Percentiles rank a stretch among this genome's conserved stretches.
phyloP scores from a whole-genome alignment of 2,329 filamentous ascomycete species.

The Graphilbum fragrans region DNA sequence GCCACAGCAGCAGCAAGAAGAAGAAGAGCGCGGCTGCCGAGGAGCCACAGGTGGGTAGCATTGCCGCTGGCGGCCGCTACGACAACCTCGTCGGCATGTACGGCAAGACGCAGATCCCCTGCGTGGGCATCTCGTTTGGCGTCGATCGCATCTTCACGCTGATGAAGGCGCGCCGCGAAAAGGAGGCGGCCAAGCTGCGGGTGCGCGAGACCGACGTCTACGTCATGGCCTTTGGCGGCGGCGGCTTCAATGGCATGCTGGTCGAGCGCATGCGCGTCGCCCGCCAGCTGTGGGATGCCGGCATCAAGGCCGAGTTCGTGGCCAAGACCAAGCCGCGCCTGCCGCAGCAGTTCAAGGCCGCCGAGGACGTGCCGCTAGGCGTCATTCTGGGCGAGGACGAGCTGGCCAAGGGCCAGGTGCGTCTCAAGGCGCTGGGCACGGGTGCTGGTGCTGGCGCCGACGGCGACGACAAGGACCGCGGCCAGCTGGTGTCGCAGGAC shows the following conservation, averaged over 20 bases:
- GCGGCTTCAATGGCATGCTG: slow-evolving; percentile 55
- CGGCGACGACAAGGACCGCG: slow-evolving; percentile 76
- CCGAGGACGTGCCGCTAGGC: slow-evolving; percentile 76
- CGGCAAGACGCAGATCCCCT: slow-evolving; percentile 76
- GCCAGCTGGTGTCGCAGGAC: slow-evolving; percentile 56
- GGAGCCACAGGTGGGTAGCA: slow-evolving; percentile 60
- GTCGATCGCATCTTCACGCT: slow-evolving; percentile 94
- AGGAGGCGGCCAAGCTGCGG: slow-evolving; percentile 31
- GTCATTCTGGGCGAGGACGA: slow-evolving; percentile 90
- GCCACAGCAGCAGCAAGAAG: slow-evolving; percentile 13
- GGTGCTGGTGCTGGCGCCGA: slow-evolving; percentile 12
- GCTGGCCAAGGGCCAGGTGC: slow-evolving; percentile 68
- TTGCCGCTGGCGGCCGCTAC: slow-evolving; percentile 83
- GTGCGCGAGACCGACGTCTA: slow-evolving; percentile 77
- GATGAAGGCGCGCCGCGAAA: slow-evolving; percentile 60
- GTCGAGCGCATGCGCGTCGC: slow-evolving; percentile 76
- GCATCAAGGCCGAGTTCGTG: slow-evolving; percentile 80
- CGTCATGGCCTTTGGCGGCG: slow-evolving; percentile 85
- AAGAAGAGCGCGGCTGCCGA: slow-evolving; percentile 6
- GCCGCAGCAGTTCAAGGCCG: slow-evolving; percentile 80
- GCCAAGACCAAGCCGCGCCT: slow-evolving; percentile 89
- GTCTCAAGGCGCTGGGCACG: slow-evolving; percentile 65
- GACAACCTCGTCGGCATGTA: slow-evolving; percentile 95
- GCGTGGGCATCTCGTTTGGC: slow-evolving; percentile 83
- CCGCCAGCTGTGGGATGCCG: slow-evolving; percentile 69